Base-by-base conservation (phyloP, 129 eudicot species). In the Centella asiatica region DNA sequence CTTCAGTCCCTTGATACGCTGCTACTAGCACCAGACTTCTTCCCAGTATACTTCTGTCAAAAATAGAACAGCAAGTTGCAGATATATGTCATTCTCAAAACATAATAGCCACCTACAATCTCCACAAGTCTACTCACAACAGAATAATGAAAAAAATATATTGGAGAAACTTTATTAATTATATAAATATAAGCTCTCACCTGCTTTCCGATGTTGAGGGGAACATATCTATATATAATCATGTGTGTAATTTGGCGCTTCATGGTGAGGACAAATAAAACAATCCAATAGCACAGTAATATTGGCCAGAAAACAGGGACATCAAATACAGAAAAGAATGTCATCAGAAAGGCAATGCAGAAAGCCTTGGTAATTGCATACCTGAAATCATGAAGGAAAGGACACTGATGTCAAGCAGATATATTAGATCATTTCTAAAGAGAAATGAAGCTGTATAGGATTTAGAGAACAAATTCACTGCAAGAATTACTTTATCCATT, bases 301-400 rank as follows among this genome's bases (percentile, higher is more conserved):
- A 83, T 83, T n/a, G 89, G 85, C 85, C 89, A 83, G 77, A 76
- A 83, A 63, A 83, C 85, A 67, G 89, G 89, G 31, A 83, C 89
- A 48, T 83, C 89, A 71, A 79, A 76, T 45, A 83, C 66, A 24
- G 89, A 83, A 66, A 83, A 78, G 80, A 79, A 83, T 10, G 89
- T 79, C 82, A 83, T 59, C 57, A 76, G 18, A 61, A 83, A 79
- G 44, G 89, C 84, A 25, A 83, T 77, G 19, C 75, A 72, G 76
- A 79, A 79, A 62, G 85, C 89, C 72, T 83, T 83, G 57, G 89
- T 79, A 70, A 83, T 73, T 51, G 89, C 78, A 72, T 79, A 79
- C 89, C 89, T 83, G 78, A 15, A 65, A 76, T 65, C 34, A 60
- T 26, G 8, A 47, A 70, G 48, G 13, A 51, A 6, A 24, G 15